Percentiles rank a stretch among this genome's conserved stretches.
These are phyloP conservation scores for Solanum chacoense DNA, from an alignment of 305 asterid genomes.

Conservation along the genomic window DNA sequence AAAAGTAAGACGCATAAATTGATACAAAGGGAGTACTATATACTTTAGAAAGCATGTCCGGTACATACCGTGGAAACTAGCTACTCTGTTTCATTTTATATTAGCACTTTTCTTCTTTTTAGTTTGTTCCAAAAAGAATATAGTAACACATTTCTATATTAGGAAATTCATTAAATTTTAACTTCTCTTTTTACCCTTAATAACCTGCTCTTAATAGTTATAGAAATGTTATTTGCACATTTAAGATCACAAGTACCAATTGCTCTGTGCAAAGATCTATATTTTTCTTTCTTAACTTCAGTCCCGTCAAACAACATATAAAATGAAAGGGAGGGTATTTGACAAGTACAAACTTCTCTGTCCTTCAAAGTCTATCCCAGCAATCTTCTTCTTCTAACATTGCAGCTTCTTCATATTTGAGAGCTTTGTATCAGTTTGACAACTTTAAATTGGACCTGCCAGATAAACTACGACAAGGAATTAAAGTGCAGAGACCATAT, in stretches of 20 bases:
- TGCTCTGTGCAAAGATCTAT: background rate
- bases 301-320: background rate
- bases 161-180: background rate
- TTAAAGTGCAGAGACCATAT: background rate
- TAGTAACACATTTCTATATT: background rate
- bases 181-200: background rate
- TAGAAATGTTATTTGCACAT: background rate
- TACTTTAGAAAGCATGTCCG: background rate
- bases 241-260: background rate
- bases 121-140: background rate
- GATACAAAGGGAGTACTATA: background rate
- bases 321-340: background rate
- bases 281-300: background rate
- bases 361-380: background rate
- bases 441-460: background rate
- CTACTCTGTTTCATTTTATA: background rate
- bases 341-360: background rate
- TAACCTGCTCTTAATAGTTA: background rate
- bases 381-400: background rate
- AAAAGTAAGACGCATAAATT: background rate
- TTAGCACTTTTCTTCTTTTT: background rate
- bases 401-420: background rate
- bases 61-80: background rate
- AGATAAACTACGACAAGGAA: background rate
- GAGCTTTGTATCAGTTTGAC: background rate